These are phyloP conservation scores for Penicillium arizonense DNA, from an alignment of 495 filamentous ascomycete genomes.

Conservation along the genomic window DNA sequence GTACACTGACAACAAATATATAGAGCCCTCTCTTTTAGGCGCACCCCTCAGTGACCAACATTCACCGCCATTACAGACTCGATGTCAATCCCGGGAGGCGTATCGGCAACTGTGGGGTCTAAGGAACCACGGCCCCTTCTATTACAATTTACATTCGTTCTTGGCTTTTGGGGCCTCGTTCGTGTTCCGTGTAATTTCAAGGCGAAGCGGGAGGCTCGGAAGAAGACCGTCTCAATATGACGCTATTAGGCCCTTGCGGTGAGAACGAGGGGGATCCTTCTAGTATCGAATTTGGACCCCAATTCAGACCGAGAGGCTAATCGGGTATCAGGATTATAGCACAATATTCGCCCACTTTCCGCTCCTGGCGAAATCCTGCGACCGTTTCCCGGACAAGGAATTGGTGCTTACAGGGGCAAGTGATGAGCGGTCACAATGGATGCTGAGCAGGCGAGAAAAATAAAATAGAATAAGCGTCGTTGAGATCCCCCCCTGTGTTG, in stretches of 20 bases:
- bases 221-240: not conserved
- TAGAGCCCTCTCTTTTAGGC: too few relatives aligned
- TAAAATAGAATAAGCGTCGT: not conserved
- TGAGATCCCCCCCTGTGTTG: too few relatives aligned
- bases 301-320: not conserved
- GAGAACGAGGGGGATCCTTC: not conserved
- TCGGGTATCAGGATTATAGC: not conserved
- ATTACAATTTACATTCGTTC: not conserved
- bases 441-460: not conserved
- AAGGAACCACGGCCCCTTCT: not conserved
- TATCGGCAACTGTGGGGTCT: not conserved
- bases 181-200: not conserved
- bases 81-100: not conserved
- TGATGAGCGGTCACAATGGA: not conserved
- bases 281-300: slow-evolving; percentile 3
- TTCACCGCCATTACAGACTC: too few relatives aligned
- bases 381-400: not conserved
- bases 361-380: not conserved
- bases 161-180: not conserved
- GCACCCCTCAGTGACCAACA: too few relatives aligned
- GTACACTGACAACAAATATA: not conserved
- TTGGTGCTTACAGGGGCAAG: not conserved
- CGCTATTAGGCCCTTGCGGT: not conserved
- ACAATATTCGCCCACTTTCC: not conserved
- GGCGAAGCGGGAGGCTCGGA: too few relatives aligned